Evolutionary conservation across 495 filamentous ascomycete genomes (phyloP).

Genomic region (Neurospora sp.): DNA sequence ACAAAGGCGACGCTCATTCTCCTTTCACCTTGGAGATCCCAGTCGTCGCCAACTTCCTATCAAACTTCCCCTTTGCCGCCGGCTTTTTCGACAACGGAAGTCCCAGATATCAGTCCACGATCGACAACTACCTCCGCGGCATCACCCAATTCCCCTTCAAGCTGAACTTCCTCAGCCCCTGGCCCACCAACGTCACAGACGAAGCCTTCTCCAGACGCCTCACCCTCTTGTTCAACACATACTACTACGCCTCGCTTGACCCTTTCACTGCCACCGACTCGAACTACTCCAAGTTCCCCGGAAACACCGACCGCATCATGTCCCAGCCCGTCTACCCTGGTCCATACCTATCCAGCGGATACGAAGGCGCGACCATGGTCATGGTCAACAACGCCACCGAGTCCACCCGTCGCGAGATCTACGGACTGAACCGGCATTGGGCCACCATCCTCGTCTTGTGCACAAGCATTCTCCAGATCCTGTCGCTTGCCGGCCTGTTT

Average conservation of each 20-base stretch:
- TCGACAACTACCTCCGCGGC: background rate
- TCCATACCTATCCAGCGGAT: background rate
- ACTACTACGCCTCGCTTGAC: background rate
- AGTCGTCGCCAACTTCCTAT: background rate
- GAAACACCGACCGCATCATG: background rate
- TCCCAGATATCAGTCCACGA: background rate
- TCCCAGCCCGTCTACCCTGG: background rate
- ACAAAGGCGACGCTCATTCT: background rate
- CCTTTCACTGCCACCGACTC: background rate
- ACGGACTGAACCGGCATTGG: background rate
- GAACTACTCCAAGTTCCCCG: background rate
- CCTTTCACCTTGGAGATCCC: background rate
- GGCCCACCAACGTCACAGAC: background rate
- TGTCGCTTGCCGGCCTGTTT: background rate
- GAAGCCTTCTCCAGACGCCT: background rate
- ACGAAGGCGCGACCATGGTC: background rate
- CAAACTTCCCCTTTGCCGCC: background rate
- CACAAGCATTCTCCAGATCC: background rate
- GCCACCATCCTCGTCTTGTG: background rate
- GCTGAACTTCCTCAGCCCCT: background rate
- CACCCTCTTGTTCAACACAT: background rate
- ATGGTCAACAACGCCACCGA: background rate
- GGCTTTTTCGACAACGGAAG: background rate
- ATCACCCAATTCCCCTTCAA: background rate
- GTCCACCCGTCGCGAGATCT: background rate